phyloP scores from a whole-genome alignment of 805 yeast species.

The Schwanniomyces sp. region DNA sequence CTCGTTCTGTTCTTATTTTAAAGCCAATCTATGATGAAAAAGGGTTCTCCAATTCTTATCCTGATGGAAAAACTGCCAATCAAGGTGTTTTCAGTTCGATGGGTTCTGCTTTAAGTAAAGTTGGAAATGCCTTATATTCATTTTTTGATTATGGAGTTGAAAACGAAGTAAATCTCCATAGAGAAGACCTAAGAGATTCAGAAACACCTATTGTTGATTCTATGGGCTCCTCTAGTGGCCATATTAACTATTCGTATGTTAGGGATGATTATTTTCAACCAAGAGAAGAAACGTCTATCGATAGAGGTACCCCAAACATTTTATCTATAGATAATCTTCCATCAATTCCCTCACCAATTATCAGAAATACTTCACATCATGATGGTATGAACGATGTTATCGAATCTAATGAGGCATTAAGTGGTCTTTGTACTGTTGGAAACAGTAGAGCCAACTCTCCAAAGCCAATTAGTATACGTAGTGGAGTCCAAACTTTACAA shows the following conservation, averaged over 20 bases:
- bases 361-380: conserved; percentile 7
- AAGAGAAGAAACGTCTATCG: neutral
- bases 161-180: conserved; percentile 12
- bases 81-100: conserved; percentile 7
- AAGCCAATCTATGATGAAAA: conserved; percentile 52
- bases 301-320: conserved; percentile 7
- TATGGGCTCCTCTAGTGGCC: neutral
- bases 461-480: neutral
- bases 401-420: neutral
- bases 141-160: conserved; percentile 44
- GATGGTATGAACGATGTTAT: neutral
- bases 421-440: neutral
- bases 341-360: conserved; percentile 6
- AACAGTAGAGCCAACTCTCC: neutral
- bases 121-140: conserved; percentile 34
- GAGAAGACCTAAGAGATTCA: conserved; percentile 6
- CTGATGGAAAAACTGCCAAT: conserved; percentile 4
- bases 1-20: conserved; percentile 72
- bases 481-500: neutral
- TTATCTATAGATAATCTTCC: conserved; percentile 8
- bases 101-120: conserved; percentile 8
- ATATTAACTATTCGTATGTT: neutral
- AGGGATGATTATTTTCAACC: conserved; percentile 1
- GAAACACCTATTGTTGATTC: conserved; percentile 5
- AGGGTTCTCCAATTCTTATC: conserved; percentile 6